phyloP scores from a whole-genome alignment of 2,329 filamentous ascomycete genomes.

The Cladosporium sp. region DNA sequence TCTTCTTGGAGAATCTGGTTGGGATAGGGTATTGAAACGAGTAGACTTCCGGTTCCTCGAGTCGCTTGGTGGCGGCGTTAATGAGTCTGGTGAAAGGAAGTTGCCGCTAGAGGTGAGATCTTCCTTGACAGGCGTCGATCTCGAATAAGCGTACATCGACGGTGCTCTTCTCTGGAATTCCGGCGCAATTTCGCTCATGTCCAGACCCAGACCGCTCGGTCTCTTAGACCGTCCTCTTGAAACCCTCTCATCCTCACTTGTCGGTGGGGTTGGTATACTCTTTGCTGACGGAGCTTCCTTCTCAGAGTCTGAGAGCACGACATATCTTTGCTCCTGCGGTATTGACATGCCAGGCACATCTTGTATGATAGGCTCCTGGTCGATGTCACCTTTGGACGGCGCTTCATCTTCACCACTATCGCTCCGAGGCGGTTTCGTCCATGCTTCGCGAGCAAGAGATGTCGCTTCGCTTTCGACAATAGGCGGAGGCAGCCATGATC shows the following conservation, averaged over 20 bases:
- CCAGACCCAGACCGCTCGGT: conserved; percentile 32
- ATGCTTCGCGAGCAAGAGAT: conserved; percentile 60
- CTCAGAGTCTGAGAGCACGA: conserved; percentile 44
- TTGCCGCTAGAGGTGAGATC: conserved; percentile 37
- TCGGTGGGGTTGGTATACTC: conserved; percentile 31
- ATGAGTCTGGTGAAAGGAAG: conserved; percentile 47
- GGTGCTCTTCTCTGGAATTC: conserved; percentile 39
- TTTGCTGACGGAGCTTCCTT: conserved; percentile 12
- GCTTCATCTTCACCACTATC: conserved; percentile 50
- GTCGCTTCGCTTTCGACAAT: conserved; percentile 65
- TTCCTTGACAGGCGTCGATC: conserved; percentile 30
- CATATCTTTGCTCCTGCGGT: conserved; percentile 57
- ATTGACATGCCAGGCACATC: conserved; percentile 44
- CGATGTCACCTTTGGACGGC: conserved; percentile 58
- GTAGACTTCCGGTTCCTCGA: not conserved
- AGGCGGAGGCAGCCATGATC: conserved; percentile 56
- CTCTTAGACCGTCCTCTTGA: conserved; percentile 22
- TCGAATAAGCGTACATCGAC: conserved; percentile 44
- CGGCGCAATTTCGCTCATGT: conserved; percentile 33
- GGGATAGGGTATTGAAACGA: conserved; percentile 12
- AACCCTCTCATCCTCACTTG: conserved; percentile 35
- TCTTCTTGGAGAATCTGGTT: conserved; percentile 22
- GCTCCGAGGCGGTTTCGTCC: conserved; percentile 33
- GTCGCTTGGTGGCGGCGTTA: conserved; percentile 35
- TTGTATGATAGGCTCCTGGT: conserved; percentile 65